Evolutionary conservation across 495 filamentous ascomycete species (phyloP), one percentile per base, ranked within the genome.

Genomic region (Penicillium argentinense): DNA sequence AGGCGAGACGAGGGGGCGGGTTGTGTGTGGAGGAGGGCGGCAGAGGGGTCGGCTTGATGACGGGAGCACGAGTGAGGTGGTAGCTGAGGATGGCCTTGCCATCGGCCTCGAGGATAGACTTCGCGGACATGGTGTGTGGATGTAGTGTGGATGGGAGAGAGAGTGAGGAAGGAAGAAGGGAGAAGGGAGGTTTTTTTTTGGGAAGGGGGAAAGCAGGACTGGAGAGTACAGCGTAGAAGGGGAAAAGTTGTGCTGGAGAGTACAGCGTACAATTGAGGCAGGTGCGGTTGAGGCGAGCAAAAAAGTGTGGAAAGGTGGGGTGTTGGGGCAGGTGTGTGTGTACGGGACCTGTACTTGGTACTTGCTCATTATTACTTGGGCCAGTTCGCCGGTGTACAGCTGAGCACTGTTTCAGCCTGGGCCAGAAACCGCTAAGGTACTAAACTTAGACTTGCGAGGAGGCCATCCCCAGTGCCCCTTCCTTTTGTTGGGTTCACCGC

Each of bases 21-120:
- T 97, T 97, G 83, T 99, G 93, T 67, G 83, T 93, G 48, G 83
- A 65, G 52, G 88, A 78, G 54, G 81, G 64, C 54, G 93, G 91
- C 18, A 99, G 89, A 71, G 95, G 88, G 62, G 90, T 89, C 40
- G 93, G 90, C 84, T 96, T 96, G 82, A 99, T 97, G 66, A 96
- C 86, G 46, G 92, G 86, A 48, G 93, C 91, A 63, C 93, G 87
- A 57, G 93, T 99, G 79, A 99, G 91, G 83, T 99, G 93, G 80
- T 96, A 99, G 86, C 96, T 97, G 80, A 99, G 79, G 79, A 99
- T 97, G 78, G 93, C 93, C 87, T 99, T 99, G 83, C 93, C 93
- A 76, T 99, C 93, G 79, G 95, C 93, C 76, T 99, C 93, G 81
- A 85, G 73, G 64, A 99, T 97, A 49, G 92, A 86, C 76, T 99